Evolutionary conservation across 495 filamentous ascomycete species (phyloP), one percentile per base, ranked within the genome.

Genomic region (Parachaetomium inaequale): DNA sequence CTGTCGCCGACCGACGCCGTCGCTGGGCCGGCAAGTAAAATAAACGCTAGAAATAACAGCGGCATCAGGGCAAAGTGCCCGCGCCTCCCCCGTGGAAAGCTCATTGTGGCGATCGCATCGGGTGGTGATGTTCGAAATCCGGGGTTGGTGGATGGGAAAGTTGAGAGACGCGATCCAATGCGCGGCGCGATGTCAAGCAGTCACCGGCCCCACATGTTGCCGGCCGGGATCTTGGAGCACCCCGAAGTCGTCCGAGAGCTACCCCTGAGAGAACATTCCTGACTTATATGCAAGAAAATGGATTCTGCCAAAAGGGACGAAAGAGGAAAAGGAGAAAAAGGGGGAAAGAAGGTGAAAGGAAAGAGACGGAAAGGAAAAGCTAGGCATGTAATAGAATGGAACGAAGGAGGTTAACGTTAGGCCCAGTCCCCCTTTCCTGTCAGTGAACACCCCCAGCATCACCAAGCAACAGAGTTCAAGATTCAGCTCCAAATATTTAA

Each of bases 1-100:
- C 86, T 83, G 74, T 98, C 94, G 59, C 94, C 94, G 50, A 87
- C 67, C 19, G 92, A 96, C 28, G 92, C 94, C 32, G 76, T 74
- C 7, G 79, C 84, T 38, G 78, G 73, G 17, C 73, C 69, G 47
- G 77, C 65, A 28, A 88, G 73, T 46, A 84, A 67, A 36, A 78
- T 70, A 53, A 80, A 55, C 14, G 75, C 57, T 53, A 81, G 38
- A 45, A 82, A 61, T 40, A 77, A 51, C 21, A 70, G 58, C 23
- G 66, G 50, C 19, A 62, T 46, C 36, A 64, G 36, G 51, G 59
- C 50, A 17, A 7, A 31, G 6, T 21, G 53, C 53, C 61, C 26
- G 36, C 28, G 43, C 59, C 61, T 56, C 55, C 65, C 67, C 62
- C 58, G 36, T 32, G 25, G 40, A n/a, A 49, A 46, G 19, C 38